Base-by-base conservation (phyloP, 2,329 filamentous ascomycete genomes). In the Thelonectria blattea region DNA sequence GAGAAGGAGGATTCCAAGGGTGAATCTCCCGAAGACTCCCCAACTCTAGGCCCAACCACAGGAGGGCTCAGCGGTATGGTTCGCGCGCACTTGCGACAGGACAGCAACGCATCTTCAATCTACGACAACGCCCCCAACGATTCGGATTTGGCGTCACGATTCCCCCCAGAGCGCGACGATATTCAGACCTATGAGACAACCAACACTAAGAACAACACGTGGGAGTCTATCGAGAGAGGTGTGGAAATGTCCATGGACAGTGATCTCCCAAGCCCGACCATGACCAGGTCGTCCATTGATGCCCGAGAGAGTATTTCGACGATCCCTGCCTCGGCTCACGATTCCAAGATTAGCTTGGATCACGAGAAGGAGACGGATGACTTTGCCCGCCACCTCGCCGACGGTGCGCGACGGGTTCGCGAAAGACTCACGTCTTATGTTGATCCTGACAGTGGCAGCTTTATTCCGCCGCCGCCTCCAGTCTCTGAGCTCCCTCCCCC, bases 41-140 rank as follows among this genome's bases (percentile, higher is more conserved):
- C 93, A 1, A 96, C 92, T 0, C 78, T 97, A 6, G 90, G 90
- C 2, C 89, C 91, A 0, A 80, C 80, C 15, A 56, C 72, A 11
- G 92, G 91, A 1, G 68, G 68, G 2, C 81, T 97, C 15, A 94
- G 89, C 69, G 91, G 90, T 2, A 85, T 97, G 80, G 88, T 97
- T 47, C 87, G 90, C 32, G 89, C 93, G 63, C 95, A 98, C 79
- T 79, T 98, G 42, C 88, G 95, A 52, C 87, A 87, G 34, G 87
- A 89, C 64, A 98, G 94, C 76, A 89, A 89, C 60, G 84, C 87
- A 14, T 98, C 94, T 1, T 96, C 92, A 0, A 82, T 95, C 24
- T 92, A 92, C 66, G 86, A 85, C 24, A 57, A 77, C 76, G 22
- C 79, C 79, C 10, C 78, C 74, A 42, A 74, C 71, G 63, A 77